Evolutionary conservation across 805 yeast genomes (phyloP), one percentile per base, ranked within the genome.

Genomic region (Sporopachydermia lactativora): DNA sequence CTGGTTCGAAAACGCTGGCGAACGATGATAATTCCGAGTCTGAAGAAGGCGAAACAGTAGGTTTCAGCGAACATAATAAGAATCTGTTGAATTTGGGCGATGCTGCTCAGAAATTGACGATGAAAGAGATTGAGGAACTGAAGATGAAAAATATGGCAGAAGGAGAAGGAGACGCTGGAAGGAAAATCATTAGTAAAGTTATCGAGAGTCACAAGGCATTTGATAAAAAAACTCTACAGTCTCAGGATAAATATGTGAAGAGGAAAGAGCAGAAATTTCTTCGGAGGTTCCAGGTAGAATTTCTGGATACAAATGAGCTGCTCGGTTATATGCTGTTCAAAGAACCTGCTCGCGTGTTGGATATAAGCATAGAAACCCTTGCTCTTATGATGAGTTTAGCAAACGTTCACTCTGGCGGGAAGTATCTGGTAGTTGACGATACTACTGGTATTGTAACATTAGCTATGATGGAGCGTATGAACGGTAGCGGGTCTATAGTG

Each of bases 191-290:
- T 42, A 80, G 80, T 46, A 74, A 73, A 48, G 82, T 92, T 60
- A 79, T 86, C 45, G 78, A 77, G 45, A 75, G 88, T 8, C 97
- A 92, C 59, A 80, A 69, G 31, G 81, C 83, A 5, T 92, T 92
- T 54, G 84, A 83, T 49, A 79, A 83, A 55, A 92, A 92, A 59
- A 92, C 97, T 4, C 64, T 77, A 18, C 84, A 71, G 53, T 84
- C 96, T 2, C 96, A 92, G 58, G 95, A 82, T 49, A 92, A 92
- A 61, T 92, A 92, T 58, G 60, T 89, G 51, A 78, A 80, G 47
- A 74, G 99, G 52, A 92, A 92, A 60, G 94, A 85, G 59, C 86
- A 81, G 56, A 92, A 92, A 64, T 92, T 83, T 55, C 70, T 84
- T 43, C 74, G 94, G 55, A 71, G 84, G 51, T 89, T 92, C 62